Evolutionary conservation across 2,329 filamentous ascomycete genomes (phyloP), one percentile per base, ranked within the genome.

Genomic region (Sarocladiaceae sp.): DNA sequence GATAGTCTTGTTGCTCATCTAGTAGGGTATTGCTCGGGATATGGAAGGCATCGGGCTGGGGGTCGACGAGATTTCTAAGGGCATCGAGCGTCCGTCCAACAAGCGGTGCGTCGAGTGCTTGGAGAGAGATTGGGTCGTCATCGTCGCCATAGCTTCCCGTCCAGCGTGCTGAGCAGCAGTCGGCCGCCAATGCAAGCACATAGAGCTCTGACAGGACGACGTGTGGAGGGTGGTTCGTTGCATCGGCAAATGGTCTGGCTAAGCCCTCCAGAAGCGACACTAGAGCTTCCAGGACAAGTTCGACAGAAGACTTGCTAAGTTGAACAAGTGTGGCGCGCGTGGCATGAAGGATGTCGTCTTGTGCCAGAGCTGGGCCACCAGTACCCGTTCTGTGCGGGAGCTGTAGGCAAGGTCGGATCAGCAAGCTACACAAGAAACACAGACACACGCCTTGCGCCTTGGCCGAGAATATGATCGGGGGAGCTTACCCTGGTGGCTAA

Each of bases 131-230:
- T 25, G 44, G 28, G 22, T 54, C 55, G 35, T 53, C 53, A 20
- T 50, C 37, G 13, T 55, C 53, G 4, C 54, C 44, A 2, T 35
- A 28, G 11, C 50, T 25, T 4, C 26, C 53, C 25, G 75, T 68
- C 82, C 83, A 86, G 62, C 84, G 77, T 51, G 78, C 76, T 49
- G 77, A 75, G 58, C 82, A 87, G 62, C 84, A 87, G 60, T 87
- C 83, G 61, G 83, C 80, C 31, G 83, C 73, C 37, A 87, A 70
- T 46, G 79, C 75, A 48, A 87, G 66, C n/a, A 86, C 70, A 59
- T 84, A 87, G 46, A 83, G 70, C 63, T 87, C 83, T 17, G 84
- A 86, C 44, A 81, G 73, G 28, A 86, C 68, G 50, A 87, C 73
- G 60, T 85, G 80, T 33, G 74, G 69, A 2, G 83, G 82, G 58